A percentile compares a stretch with the other conserved stretches of the same genome.
These are phyloP conservation scores for Penicillium occitanis DNA, from an alignment of 2,329 filamentous ascomycete species.

Conservation along the genomic window DNA sequence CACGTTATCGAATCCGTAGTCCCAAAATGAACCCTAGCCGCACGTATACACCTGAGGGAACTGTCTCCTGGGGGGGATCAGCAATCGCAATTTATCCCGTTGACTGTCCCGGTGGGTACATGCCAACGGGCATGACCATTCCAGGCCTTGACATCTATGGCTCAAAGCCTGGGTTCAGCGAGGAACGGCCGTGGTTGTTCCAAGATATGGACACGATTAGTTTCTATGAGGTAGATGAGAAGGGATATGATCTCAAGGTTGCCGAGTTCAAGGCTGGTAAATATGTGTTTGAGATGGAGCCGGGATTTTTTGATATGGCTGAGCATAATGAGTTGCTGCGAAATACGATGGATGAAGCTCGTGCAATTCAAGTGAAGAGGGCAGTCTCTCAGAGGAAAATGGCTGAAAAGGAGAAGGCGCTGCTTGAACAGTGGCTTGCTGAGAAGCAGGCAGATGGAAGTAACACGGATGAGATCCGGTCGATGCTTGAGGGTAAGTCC, in stretches of 20 bases:
- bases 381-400: slow-evolving; percentile 49
- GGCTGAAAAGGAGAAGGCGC: slow-evolving; percentile 18
- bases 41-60: slow-evolving; percentile 58
- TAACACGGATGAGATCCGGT: not conserved
- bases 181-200: slow-evolving; percentile 43
- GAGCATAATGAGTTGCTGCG: slow-evolving; percentile 53
- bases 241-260: slow-evolving; percentile 52
- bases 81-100: slow-evolving; percentile 56
- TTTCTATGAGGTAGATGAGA: slow-evolving; percentile 55
- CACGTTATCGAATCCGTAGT: slow-evolving; percentile 53
- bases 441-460: not conserved
- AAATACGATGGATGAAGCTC: slow-evolving; percentile 33
- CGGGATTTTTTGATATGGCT: slow-evolving; percentile 55
- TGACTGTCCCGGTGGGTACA: slow-evolving; percentile 58
- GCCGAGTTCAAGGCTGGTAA: slow-evolving; percentile 51
- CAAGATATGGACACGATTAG: slow-evolving; percentile 58
- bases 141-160: slow-evolving; percentile 56
- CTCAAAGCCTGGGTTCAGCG: slow-evolving; percentile 50
- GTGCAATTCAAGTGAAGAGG: slow-evolving; percentile 41
- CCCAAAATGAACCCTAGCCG: slow-evolving; percentile 60
- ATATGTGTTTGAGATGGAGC: slow-evolving; percentile 54
- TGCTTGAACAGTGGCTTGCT: not conserved
- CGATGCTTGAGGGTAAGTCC: not conserved
- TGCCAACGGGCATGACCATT: slow-evolving; percentile 55
- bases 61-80: slow-evolving; percentile 56